Evolutionary conservation across 805 yeast genomes (phyloP), one percentile per base, ranked within the genome.

Genomic region (Priceomyces medius): DNA sequence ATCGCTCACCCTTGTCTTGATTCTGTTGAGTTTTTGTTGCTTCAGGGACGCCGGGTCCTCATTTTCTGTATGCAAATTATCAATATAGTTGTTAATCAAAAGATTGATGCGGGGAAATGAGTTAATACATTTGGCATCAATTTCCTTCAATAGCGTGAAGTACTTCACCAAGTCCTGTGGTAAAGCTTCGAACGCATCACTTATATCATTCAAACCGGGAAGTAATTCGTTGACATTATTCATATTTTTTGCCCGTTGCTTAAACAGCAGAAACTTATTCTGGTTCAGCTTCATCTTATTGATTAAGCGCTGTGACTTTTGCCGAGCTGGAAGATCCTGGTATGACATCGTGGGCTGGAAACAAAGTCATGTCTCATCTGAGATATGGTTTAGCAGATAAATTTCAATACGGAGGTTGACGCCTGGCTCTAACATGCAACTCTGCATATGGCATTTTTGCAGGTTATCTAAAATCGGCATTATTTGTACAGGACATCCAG

Each of bases 121-220:
- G 46, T 79, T 74, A 26, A 85, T 85, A 60, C 96, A 88, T 61
- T 91, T 91, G 45, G 98, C 97, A 57, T 90, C 97, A 40, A 93
- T 89, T 58, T 93, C 99, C 56, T 88, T 87, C 49, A 93, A 68
- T 12, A 88, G 68, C 1, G 98, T 93, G 61, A 89, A 81, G 57
- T 90, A 91, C 39, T 90, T 79, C 37, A 89, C 79, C 31, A 88
- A 72, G 50, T 88, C 97, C 42, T 74, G 57, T 0, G 99, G 99
- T 47, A 89, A 73, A 18, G 96, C 96, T 57, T 89, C 95, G 38
- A 91, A 77, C 1, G 89, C 90, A 66, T 93, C 99, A 34, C 87
- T 74, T 41, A 93, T 78, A 60, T 93, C 99, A 64, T 90, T 91
- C 40, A 93, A 70, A 1, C 97, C 98, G 0, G 97, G 95, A 28